Conservation (phyloP, 108 stramenopile genomes). For the Skeletonema menzelii region DNA sequence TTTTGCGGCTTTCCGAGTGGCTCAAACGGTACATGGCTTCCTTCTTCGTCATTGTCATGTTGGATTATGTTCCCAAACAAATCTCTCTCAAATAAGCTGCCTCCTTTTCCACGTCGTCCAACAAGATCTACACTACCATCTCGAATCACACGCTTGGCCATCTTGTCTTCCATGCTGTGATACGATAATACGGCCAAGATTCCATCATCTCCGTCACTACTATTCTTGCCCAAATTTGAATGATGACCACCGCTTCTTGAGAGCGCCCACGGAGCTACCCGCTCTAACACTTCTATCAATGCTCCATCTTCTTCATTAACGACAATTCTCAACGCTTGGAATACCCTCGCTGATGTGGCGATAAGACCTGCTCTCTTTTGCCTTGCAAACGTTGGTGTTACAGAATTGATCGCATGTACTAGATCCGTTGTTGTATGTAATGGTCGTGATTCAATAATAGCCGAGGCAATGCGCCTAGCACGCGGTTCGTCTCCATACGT, state of each 20-base stretch:
- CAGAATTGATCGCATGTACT: constrained; percentile 73
- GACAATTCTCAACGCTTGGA: constrained; percentile 88
- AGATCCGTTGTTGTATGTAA: constrained; percentile 76
- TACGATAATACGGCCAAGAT: constrained; percentile 87
- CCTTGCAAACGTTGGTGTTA: constrained; percentile 75
- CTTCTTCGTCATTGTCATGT: constrained; percentile 26
- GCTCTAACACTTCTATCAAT: constrained; percentile 61
- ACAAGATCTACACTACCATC: constrained; percentile 64
- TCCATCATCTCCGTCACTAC: constrained; percentile 10
- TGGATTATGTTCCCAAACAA: constrained; percentile 73
- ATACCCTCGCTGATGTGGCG: constrained; percentile 83
- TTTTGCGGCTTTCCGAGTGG: constrained; percentile 68
- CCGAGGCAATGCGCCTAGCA: constrained; percentile 69
- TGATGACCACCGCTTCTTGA: constrained; percentile 55
- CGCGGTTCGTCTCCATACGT: constrained; percentile 86
- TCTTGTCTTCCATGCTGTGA: constrained; percentile 93
- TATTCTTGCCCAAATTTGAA: constrained; percentile 5
- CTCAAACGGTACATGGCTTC: constrained; percentile 57
- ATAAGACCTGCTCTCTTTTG: constrained; percentile 74
- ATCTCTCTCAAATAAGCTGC: constrained; percentile 53
- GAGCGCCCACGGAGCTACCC: constrained; percentile 65
- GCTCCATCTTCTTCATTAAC: constrained; percentile 91
- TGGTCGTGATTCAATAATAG: constrained; percentile 77
- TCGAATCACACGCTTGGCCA: constrained; percentile 83
- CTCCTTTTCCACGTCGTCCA: constrained; percentile 1